Conservation (phyloP, 1,284 basidiomycete species). For the Farysia itapuensis region DNA sequence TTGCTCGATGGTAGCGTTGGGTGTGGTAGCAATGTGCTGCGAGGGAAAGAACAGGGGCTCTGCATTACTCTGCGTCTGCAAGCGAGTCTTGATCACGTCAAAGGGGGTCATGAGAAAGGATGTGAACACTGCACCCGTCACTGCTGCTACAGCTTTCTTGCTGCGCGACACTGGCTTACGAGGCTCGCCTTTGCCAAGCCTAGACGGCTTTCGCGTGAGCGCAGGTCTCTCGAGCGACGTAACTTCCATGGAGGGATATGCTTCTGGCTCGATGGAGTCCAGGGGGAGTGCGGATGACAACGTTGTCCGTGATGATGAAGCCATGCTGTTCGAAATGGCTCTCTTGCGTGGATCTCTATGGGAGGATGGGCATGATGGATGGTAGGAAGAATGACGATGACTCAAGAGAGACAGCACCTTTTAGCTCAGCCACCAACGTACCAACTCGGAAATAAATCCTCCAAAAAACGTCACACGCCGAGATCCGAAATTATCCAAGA, state of each 20-base stretch:
- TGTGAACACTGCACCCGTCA: constrained; percentile 76
- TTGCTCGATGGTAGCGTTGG: not conserved
- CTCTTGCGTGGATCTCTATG: no score
- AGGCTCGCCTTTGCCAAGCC: constrained; percentile 20
- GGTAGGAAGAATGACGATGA: no score
- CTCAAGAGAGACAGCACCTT: no score
- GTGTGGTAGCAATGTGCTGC: constrained; percentile 12
- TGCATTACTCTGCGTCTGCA: constrained; percentile 71
- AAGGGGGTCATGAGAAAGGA: constrained; percentile 91
- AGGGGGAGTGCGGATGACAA: constrained; percentile 4
- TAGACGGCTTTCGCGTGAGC: constrained; percentile 2
- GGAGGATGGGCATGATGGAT: no score
- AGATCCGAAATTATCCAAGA: no score
- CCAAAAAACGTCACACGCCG: no score
- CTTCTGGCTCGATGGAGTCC: constrained; percentile 13
- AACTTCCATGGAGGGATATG: constrained; percentile 21
- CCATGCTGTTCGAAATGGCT: no score
- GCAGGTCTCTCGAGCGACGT: constrained; percentile 22
- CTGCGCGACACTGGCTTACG: constrained; percentile 63
- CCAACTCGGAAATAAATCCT: no score
- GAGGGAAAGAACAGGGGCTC: constrained; percentile 47
- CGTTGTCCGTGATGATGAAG: constrained; percentile 1
- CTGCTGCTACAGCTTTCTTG: constrained; percentile 74
- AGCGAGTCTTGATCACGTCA: constrained; percentile 88
- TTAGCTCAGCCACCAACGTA: no score